Evolutionary conservation across 305 asterid genomes (phyloP).

Genomic region (Solanum hybrid): DNA sequence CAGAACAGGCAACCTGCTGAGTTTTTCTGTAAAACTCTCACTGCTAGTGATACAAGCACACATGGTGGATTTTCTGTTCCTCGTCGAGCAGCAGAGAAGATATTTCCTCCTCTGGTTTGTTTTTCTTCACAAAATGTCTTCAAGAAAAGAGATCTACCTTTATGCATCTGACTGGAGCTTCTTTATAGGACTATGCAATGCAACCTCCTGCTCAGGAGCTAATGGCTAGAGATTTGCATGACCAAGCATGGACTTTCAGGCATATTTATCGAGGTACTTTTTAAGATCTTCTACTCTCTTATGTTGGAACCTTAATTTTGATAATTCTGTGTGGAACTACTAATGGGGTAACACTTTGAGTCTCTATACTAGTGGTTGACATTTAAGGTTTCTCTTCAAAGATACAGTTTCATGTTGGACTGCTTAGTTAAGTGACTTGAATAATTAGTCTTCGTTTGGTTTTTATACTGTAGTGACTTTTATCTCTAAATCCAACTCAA

Average conservation of each 20-base stretch:
- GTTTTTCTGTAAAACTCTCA: conserved; percentile 92
- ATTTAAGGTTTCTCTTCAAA: not conserved
- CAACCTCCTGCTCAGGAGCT: conserved; percentile 98
- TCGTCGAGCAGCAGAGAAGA: conserved; percentile 98
- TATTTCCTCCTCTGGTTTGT: conserved; percentile 84
- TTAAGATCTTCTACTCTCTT: conserved; percentile 3
- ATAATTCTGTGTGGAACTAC: not conserved
- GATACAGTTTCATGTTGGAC: not conserved
- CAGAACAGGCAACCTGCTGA: conserved; percentile 79
- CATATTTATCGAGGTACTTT: conserved; percentile 82
- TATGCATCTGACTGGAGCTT: conserved; percentile 15
- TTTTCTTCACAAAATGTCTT: not conserved
- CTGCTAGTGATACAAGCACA: conserved; percentile 97
- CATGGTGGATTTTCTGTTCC: conserved; percentile 99
- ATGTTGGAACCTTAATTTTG: not conserved
- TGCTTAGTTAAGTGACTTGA: not conserved
- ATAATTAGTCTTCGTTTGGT: not conserved
- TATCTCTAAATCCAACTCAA: not conserved
- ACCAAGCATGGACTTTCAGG: conserved; percentile 87
- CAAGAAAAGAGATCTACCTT: conserved; percentile 1
- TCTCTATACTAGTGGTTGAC: not conserved
- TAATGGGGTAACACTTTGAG: not conserved
- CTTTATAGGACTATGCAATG: conserved; percentile 78
- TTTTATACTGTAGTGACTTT: not conserved
- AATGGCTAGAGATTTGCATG: conserved; percentile 83